Percentiles rank a stretch among this genome's conserved stretches.
Conservation (phyloP, 2,329 filamentous ascomycete genomes). For the Nothophoma quercina region DNA sequence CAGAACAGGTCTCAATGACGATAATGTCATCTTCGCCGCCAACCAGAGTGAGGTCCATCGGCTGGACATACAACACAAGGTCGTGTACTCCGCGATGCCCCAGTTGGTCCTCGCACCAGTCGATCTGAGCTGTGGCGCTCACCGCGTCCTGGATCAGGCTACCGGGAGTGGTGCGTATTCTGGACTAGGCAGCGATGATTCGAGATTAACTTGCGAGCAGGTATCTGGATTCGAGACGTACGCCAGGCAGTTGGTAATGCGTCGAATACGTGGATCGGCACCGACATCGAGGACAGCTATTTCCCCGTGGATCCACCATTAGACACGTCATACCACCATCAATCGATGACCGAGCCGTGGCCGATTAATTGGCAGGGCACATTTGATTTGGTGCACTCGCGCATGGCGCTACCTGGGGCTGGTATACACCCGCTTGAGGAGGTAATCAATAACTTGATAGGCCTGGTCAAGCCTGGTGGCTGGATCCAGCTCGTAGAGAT, state of each 20-base stretch:
- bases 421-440: constrained; percentile 16
- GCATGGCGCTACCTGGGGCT: constrained; percentile 20
- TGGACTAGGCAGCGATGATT: not conserved
- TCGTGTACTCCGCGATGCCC: constrained; percentile 12
- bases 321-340: constrained; percentile 16
- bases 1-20: constrained; percentile 14
- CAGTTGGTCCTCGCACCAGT: constrained; percentile 17
- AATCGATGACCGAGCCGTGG: constrained; percentile 23
- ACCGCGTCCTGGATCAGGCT: constrained; percentile 19
- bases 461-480: constrained; percentile 21
- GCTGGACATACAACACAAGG: constrained; percentile 15
- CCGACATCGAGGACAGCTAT: constrained; percentile 19
- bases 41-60: constrained; percentile 13
- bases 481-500: constrained; percentile 25
- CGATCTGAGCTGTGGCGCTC: constrained; percentile 10
- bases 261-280: constrained; percentile 14
- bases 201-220: not conserved
- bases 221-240: constrained; percentile 13
- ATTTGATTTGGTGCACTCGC: constrained; percentile 27
- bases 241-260: constrained; percentile 1
- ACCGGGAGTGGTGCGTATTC: constrained; percentile 14
- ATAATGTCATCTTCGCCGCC: constrained; percentile 19
- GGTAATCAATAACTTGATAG: constrained; percentile 17
- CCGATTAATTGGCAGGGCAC: constrained; percentile 15
- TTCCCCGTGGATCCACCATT: constrained; percentile 11